Conservation (phyloP, 2,329 filamentous ascomycete genomes). For the Xylariaceae sp. region DNA sequence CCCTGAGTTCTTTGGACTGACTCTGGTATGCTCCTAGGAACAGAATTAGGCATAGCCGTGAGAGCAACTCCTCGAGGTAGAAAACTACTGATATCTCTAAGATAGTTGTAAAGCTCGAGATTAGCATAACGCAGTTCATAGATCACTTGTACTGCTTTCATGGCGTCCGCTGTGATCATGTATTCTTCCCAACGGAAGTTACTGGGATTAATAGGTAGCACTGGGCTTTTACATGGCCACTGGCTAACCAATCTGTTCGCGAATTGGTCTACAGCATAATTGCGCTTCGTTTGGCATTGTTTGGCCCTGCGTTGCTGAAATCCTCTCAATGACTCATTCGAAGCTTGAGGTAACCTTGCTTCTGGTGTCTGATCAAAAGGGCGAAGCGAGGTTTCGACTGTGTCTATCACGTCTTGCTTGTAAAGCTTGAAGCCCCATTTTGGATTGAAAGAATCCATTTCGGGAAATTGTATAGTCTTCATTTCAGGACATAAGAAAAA, state of each 20-base stretch:
- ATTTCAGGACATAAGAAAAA: slow-evolving; percentile 7
- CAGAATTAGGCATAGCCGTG: neutral
- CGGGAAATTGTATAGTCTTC: neutral
- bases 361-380: neutral
- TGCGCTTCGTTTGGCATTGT: neutral
- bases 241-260: neutral
- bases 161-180: neutral
- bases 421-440: neutral
- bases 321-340: neutral
- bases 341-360: neutral
- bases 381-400: neutral
- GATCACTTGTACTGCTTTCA: neutral
- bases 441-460: neutral
- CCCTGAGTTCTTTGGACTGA: neutral
- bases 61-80: neutral
- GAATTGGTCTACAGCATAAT: neutral
- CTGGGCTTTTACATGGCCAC: slow-evolving; percentile 6
- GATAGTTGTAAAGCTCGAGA: neutral
- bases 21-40: neutral
- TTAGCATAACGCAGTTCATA: neutral
- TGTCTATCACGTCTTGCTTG: neutral
- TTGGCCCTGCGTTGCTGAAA: neutral
- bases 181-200: neutral
- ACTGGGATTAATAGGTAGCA: neutral
- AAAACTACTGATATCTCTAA: neutral